phyloP scores from a whole-genome alignment of 1,284 basidiomycete species.

The Wolfiporia cocos region DNA sequence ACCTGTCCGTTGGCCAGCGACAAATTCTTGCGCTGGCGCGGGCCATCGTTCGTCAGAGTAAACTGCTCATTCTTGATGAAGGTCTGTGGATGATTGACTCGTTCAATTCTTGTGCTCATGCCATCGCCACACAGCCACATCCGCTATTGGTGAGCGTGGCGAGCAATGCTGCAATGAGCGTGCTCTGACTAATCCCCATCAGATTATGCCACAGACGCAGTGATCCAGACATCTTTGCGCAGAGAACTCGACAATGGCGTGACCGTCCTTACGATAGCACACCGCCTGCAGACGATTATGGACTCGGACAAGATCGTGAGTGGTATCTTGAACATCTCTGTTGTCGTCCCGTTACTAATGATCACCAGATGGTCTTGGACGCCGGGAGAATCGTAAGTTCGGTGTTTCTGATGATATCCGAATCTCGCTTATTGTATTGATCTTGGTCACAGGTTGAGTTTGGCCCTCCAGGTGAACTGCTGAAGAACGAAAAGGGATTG shows the following conservation, averaged over 20 bases:
- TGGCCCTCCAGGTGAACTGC: slow-evolving; percentile 53
- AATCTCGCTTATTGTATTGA: no score
- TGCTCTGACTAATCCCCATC: background rate
- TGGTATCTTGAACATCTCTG: no score
- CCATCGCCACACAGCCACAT: slow-evolving; percentile 24
- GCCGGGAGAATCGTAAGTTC: slow-evolving; percentile 23
- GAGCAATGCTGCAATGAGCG: background rate
- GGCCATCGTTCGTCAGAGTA: slow-evolving; percentile 27
- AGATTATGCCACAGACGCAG: slow-evolving; percentile 49
- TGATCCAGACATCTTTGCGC: slow-evolving; percentile 52
- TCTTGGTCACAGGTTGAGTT: slow-evolving; percentile 40
- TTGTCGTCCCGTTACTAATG: no score
- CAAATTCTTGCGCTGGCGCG: slow-evolving; percentile 30
- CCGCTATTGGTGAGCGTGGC: slow-evolving; percentile 28
- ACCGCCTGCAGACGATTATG: slow-evolving; percentile 65
- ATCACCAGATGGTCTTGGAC: slow-evolving; percentile 18
- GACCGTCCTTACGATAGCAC: slow-evolving; percentile 59
- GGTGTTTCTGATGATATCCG: no score
- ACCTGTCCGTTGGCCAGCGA: slow-evolving; percentile 32
- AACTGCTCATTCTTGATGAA: slow-evolving; percentile 31
- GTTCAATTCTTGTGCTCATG: background rate
- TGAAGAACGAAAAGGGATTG: slow-evolving; percentile 41
- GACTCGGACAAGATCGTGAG: slow-evolving; percentile 41
- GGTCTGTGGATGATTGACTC: slow-evolving; percentile 21
- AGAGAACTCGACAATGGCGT: slow-evolving; percentile 44